Evolutionary conservation across 2,329 filamentous ascomycete genomes (phyloP).

Genomic region (Cladosporium cucumerinum): DNA sequence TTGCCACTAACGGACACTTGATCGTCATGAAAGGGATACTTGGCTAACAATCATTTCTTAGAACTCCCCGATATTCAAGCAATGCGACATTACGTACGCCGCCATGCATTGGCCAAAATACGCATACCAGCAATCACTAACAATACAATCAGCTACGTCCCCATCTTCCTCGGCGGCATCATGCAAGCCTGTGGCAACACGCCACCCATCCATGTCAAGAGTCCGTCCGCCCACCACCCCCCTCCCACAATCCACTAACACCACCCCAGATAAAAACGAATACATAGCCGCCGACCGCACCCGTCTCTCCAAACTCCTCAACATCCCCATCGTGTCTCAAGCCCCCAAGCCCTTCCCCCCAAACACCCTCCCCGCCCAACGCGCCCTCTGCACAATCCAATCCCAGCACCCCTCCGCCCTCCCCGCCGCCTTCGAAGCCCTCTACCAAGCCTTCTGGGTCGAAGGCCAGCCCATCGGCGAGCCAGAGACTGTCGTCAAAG

Average conservation of each 20-base stretch:
- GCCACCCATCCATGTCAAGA: conserved; percentile 55
- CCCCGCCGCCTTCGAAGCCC: conserved; percentile 40
- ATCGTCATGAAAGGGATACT: neutral
- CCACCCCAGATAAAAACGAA: conserved; percentile 53
- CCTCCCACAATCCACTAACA: neutral
- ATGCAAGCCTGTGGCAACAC: conserved; percentile 56
- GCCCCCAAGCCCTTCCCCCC: conserved; percentile 53
- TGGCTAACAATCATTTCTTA: conserved; percentile 27
- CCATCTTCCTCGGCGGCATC: conserved; percentile 58
- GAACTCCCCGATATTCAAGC: conserved; percentile 55
- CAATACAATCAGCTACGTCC: conserved; percentile 45
- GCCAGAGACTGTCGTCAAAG: conserved; percentile 42
- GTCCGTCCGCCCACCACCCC: conserved; percentile 35
- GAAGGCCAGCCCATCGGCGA: conserved; percentile 46
- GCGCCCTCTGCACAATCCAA: conserved; percentile 50
- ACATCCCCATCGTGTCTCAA: conserved; percentile 49
- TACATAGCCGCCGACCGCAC: conserved; percentile 54
- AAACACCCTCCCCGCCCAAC: conserved; percentile 50
- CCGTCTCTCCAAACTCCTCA: conserved; percentile 53
- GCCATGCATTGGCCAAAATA: neutral
- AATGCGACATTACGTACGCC: conserved; percentile 44
- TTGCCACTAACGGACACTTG: neutral
- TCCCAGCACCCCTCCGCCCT: conserved; percentile 43
- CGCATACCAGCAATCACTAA: neutral
- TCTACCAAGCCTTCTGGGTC: conserved; percentile 54